phyloP scores from a whole-genome alignment of 78 protist species.

The Cavenderia fasciculata region DNA sequence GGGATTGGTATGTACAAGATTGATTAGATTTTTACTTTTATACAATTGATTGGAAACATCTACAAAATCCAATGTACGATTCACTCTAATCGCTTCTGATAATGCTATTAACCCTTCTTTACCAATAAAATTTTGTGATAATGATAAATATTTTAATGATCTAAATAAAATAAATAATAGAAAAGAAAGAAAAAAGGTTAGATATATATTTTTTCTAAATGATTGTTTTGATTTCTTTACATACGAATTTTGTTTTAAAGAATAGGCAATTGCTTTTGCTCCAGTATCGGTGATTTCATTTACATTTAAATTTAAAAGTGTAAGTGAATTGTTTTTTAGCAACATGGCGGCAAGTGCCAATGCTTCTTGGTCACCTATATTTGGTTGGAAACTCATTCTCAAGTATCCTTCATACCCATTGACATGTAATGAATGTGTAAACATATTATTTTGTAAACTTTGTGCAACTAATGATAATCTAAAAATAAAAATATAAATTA shows the following conservation, averaged over 20 bases:
- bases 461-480: conserved; percentile 36
- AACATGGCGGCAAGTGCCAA: conserved; percentile 13
- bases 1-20: conserved; percentile 32
- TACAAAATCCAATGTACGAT: conserved; percentile 50
- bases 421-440: conserved; percentile 14
- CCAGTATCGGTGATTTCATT: conserved; percentile 57
- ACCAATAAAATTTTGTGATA: conserved; percentile 66
- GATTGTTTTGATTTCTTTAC: background rate
- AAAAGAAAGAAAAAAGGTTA: background rate
- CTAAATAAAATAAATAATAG: background rate
- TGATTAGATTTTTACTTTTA: conserved; percentile 33
- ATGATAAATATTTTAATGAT: conserved; percentile 59
- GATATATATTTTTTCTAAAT: no score
- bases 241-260: conserved; percentile 53
- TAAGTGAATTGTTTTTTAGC: conserved; percentile 40
- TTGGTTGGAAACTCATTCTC: conserved; percentile 51
- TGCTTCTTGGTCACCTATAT: conserved; percentile 45
- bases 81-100: conserved; percentile 43
- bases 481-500: no score
- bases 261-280: conserved; percentile 59
- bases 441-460: conserved; percentile 21
- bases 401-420: conserved; percentile 75
- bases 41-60: conserved; percentile 69
- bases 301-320: conserved; percentile 48
- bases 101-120: conserved; percentile 66